Evolutionary conservation across 139 green algal genomes (phyloP).

Genomic region (Closterium sp.): DNA sequence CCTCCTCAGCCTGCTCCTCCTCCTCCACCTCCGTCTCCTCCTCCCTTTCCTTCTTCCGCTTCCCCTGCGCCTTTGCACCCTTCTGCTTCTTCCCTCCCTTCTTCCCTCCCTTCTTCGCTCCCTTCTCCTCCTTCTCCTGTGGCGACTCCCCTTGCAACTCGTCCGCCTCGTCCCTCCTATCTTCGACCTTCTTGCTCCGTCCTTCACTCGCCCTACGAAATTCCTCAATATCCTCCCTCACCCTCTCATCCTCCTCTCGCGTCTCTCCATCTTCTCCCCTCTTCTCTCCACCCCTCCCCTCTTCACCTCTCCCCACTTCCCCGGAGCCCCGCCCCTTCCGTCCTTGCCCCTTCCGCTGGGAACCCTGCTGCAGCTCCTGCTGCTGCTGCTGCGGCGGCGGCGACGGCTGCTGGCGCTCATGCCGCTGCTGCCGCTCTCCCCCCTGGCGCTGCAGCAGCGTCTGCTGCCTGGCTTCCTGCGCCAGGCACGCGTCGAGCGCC

Average conservation of each 20-base stretch:
- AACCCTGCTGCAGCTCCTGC: neutral
- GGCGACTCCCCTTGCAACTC: neutral
- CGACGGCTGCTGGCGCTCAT: too few species aligned
- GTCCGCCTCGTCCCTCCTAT: too few species aligned
- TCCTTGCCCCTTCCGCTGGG: neutral
- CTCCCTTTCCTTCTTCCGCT: conserved; percentile 1
- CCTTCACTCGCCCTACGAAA: too few species aligned
- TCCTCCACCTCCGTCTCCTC: conserved; percentile 8
- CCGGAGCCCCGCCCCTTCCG: too few species aligned
- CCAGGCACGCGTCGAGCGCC: neutral
- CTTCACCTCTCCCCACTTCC: neutral
- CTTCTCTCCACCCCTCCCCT: neutral
- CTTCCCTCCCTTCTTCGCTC: neutral
- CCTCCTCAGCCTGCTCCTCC: neutral
- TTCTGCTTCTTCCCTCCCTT: neutral
- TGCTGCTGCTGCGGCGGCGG: neutral
- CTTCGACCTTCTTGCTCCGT: too few species aligned
- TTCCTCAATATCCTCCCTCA: too few species aligned
- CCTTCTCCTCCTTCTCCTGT: neutral
- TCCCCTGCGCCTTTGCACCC: neutral
- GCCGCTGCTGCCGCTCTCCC: neutral
- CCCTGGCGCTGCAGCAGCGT: neutral
- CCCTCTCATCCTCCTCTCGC: too few species aligned
- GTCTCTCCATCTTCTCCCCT: neutral
- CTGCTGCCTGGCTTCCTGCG: neutral